Percentiles rank a stretch among this genome's conserved stretches.
phyloP scores from a whole-genome alignment of 73 alveolate genomes.

The Durusdinium trenchii region DNA sequence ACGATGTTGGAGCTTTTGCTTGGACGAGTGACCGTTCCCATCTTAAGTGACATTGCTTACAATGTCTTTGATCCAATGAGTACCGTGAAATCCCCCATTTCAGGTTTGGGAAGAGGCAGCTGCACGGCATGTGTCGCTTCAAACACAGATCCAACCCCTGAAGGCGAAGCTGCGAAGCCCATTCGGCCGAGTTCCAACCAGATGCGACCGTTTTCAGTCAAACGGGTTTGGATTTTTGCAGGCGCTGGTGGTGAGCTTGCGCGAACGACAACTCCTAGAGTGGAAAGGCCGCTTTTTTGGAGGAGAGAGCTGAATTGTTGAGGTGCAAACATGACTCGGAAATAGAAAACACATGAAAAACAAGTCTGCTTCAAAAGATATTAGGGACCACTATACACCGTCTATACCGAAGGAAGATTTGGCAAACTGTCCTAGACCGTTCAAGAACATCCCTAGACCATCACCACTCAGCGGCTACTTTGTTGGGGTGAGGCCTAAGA shows the following conservation, averaged over 20 bases:
- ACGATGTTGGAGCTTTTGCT: slow-evolving; percentile 92
- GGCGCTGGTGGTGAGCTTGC: slow-evolving; percentile 88
- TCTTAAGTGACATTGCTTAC: too few species aligned
- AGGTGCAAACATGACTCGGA: background rate
- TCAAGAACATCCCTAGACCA: too few species aligned
- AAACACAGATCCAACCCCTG: slow-evolving; percentile 57
- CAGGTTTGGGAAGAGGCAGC: slow-evolving; percentile 94
- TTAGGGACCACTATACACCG: too few species aligned
- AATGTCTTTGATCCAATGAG: too few species aligned
- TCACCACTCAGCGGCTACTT: too few species aligned
- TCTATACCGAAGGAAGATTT: too few species aligned
- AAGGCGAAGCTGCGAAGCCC: background rate
- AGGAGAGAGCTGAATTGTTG: background rate
- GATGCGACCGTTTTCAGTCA: background rate
- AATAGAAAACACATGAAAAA: too few species aligned
- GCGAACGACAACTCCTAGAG: slow-evolving; percentile 77
- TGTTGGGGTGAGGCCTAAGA: slow-evolving; percentile 64
- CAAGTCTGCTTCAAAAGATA: too few species aligned
- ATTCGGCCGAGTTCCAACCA: background rate
- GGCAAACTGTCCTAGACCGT: too few species aligned
- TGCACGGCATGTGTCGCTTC: slow-evolving; percentile 73
- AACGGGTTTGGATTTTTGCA: too few species aligned
- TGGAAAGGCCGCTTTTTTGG: slow-evolving; percentile 47
- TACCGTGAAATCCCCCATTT: too few species aligned
- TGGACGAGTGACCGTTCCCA: slow-evolving; percentile 60